A percentile compares a stretch with the other conserved stretches of the same genome.
phyloP scores from a whole-genome alignment of 148 eudicot species.

The Euryodendron excelsum region DNA sequence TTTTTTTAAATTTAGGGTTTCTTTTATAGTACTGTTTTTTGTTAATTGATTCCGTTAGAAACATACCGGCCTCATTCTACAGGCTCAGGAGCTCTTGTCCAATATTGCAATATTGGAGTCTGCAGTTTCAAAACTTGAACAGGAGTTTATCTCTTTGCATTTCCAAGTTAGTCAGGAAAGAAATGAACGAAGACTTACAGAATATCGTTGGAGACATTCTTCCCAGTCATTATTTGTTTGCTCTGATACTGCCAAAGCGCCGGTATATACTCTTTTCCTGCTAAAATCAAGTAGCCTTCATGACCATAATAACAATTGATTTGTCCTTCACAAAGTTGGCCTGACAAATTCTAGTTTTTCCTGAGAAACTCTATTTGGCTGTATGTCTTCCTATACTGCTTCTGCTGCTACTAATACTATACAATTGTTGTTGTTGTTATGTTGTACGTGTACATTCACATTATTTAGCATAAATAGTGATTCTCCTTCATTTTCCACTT shows the following conservation, averaged over 20 bases:
- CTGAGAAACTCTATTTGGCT: background rate
- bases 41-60: background rate
- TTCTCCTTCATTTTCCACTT: background rate
- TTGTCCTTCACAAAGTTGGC: background rate
- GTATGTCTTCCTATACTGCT: background rate
- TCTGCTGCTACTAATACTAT: background rate
- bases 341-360: background rate
- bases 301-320: background rate
- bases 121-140: slow-evolving; percentile 21
- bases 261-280: slow-evolving; percentile 2
- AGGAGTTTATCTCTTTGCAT: slow-evolving; percentile 22
- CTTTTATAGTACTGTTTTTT: background rate
- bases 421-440: too few relatives aligned
- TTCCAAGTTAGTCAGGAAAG: slow-evolving; percentile 27
- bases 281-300: background rate
- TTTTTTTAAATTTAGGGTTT: background rate
- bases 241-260: slow-evolving; percentile 12
- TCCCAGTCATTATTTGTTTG: slow-evolving; percentile 15
- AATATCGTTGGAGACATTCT: slow-evolving; percentile 22
- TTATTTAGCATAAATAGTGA: background rate
- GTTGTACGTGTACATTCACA: background rate
- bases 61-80: background rate
- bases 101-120: slow-evolving; percentile 19
- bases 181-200: slow-evolving; percentile 23
- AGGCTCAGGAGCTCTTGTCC: slow-evolving; percentile 22